A percentile compares a stretch with the other conserved stretches of the same genome.
Conservation (phyloP, 768 basidiomycete species). For the Chiua virens region DNA sequence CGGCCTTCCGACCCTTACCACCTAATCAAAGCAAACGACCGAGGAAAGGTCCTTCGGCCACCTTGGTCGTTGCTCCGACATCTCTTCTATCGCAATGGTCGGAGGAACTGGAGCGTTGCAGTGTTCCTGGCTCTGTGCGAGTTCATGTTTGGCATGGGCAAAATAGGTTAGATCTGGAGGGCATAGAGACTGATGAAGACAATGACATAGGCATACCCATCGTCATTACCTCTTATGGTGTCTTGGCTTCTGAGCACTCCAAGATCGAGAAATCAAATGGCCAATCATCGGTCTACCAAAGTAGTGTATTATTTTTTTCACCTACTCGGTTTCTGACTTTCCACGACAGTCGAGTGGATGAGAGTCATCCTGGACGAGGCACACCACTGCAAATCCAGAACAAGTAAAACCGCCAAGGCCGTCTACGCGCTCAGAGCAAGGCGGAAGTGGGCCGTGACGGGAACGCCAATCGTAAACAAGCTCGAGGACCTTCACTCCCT, state of each 20-base stretch:
- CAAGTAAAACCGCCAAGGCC: slow-evolving; percentile 84
- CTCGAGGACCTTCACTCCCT: slow-evolving; percentile 91
- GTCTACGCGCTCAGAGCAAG: slow-evolving; percentile 81
- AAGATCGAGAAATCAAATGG: slow-evolving; percentile 57
- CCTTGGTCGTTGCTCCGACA: slow-evolving; percentile 90
- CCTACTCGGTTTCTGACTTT: slow-evolving; percentile 5
- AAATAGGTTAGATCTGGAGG: slow-evolving; percentile 73
- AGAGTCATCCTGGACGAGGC: slow-evolving; percentile 90
- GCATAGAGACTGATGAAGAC: slow-evolving; percentile 55
- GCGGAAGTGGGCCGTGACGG: slow-evolving; percentile 89
- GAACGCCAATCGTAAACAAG: slow-evolving; percentile 94
- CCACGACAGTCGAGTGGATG: slow-evolving; percentile 67
- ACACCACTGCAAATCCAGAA: slow-evolving; percentile 89
- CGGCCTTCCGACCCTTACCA: slow-evolving; percentile 53
- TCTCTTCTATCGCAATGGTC: slow-evolving; percentile 91
- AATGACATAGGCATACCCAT: slow-evolving; percentile 58
- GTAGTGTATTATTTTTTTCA: slow-evolving; percentile 37
- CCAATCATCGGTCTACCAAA: slow-evolving; percentile 67
- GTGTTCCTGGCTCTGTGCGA: slow-evolving; percentile 63
- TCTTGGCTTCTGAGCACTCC: slow-evolving; percentile 83
- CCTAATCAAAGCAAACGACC: slow-evolving; percentile 31
- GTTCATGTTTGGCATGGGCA: slow-evolving; percentile 87
- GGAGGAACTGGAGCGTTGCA: slow-evolving; percentile 87
- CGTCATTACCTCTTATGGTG: slow-evolving; percentile 92
- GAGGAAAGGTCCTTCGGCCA: slow-evolving; percentile 51